A percentile compares a stretch with the other conserved stretches of the same genome.
Evolutionary conservation across 108 stramenopile genomes (phyloP).

Genomic region (Conticribra guillardii): DNA sequence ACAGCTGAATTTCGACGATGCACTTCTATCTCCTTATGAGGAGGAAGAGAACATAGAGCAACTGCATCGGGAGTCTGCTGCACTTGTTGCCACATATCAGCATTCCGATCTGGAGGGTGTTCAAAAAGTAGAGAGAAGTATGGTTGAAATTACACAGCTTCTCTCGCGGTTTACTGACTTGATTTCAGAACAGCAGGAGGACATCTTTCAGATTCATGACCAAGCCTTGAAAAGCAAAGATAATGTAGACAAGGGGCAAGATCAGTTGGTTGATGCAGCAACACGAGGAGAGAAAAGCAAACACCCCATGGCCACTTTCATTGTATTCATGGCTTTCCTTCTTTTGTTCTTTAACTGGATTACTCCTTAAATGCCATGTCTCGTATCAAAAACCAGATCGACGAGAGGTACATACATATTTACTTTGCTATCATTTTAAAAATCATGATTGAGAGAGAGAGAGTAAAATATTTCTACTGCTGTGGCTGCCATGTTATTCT

Average conservation of each 20-base stretch:
- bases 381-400: too few species aligned
- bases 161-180: conserved; percentile 80
- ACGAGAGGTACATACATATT: too few species aligned
- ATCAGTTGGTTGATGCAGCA: conserved; percentile 79
- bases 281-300: conserved; percentile 65
- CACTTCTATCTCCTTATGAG: conserved; percentile 17
- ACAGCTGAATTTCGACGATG: conserved; percentile 3
- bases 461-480: too few species aligned
- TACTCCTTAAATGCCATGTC: conserved; percentile 53
- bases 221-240: conserved; percentile 67
- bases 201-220: conserved; percentile 73
- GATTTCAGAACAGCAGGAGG: conserved; percentile 81
- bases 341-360: conserved; percentile 79
- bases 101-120: conserved; percentile 78
- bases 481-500: too few species aligned
- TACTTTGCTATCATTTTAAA: too few species aligned
- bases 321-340: conserved; percentile 62
- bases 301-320: conserved; percentile 82
- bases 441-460: too few species aligned
- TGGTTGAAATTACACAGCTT: conserved; percentile 85
- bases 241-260: conserved; percentile 82
- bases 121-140: conserved; percentile 76
- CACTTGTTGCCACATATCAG: conserved; percentile 59
- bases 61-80: conserved; percentile 67
- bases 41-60: conserved; percentile 55